These are phyloP conservation scores for Tricholomella constricta DNA, from an alignment of 768 basidiomycete species.

Conservation along the genomic window DNA sequence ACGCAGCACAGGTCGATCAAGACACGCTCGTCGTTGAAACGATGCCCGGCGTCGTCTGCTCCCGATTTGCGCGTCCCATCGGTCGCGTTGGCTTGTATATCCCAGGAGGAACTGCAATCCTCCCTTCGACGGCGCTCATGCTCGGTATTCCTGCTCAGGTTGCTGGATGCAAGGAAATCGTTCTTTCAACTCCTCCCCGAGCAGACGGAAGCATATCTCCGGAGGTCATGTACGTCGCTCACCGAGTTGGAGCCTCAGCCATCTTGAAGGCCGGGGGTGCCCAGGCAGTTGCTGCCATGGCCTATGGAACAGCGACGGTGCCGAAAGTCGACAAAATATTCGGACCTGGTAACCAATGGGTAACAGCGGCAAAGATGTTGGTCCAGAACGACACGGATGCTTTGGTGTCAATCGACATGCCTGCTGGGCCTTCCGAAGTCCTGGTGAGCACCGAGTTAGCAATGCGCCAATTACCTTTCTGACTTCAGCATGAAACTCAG, in stretches of 20 bases:
- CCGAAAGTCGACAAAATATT: constrained; percentile 99
- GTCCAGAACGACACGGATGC: constrained; percentile 99
- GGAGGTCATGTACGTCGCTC: constrained; percentile 96
- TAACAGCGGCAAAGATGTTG: constrained; percentile 98
- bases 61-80: constrained; percentile 94
- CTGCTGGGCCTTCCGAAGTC: constrained; percentile 97
- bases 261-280: constrained; percentile 95
- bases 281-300: constrained; percentile 94
- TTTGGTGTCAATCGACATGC: constrained; percentile 97
- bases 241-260: constrained; percentile 85
- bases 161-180: constrained; percentile 89
- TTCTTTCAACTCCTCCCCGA: constrained; percentile 95
- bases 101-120: constrained; percentile 94
- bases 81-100: constrained; percentile 95
- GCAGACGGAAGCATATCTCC: constrained; percentile 92
- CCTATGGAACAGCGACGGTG: constrained; percentile 93
- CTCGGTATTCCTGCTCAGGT: constrained; percentile 97
- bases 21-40: constrained; percentile 84
- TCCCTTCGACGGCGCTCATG: constrained; percentile 98
- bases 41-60: constrained; percentile 97
- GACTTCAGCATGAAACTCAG: constrained; percentile 38
- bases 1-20: constrained; percentile 80
- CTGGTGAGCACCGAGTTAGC: constrained; percentile 58
- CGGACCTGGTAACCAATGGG: constrained; percentile 99
- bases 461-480: neutral